These are phyloP conservation scores for Barbatosphaeria neglecta DNA, from an alignment of 495 filamentous ascomycete species.

Conservation along the genomic window DNA sequence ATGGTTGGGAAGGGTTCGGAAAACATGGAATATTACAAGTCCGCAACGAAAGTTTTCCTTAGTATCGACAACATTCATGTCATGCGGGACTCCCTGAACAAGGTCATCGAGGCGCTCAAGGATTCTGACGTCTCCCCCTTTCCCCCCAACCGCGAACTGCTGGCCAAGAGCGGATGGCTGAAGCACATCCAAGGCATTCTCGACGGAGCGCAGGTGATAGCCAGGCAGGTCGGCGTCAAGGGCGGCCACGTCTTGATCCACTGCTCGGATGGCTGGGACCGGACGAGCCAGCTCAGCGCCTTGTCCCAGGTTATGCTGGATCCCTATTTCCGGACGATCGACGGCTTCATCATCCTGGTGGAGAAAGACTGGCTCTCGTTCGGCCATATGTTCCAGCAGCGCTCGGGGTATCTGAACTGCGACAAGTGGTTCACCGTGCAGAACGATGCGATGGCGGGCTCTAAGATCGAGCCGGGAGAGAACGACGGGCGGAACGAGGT, in stretches of 20 bases:
- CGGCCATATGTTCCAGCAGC: slow-evolving; percentile 91
- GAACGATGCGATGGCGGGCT: slow-evolving; percentile 49
- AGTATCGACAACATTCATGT: slow-evolving; percentile 99
- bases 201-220: slow-evolving; percentile 74
- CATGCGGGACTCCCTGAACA: slow-evolving; percentile 85
- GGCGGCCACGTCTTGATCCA: slow-evolving; percentile 95
- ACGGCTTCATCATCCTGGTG: slow-evolving; percentile 88
- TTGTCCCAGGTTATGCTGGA: slow-evolving; percentile 88
- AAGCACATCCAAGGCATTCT: slow-evolving; percentile 80
- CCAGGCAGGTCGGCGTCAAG: slow-evolving; percentile 77
- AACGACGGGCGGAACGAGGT: slow-evolving; percentile 55
- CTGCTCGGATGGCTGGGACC: slow-evolving; percentile 97
- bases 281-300: slow-evolving; percentile 91
- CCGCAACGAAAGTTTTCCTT: slow-evolving; percentile 85
- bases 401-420: slow-evolving; percentile 72
- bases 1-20: slow-evolving; percentile 87
- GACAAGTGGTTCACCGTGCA: slow-evolving; percentile 94
- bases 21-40: slow-evolving; percentile 96
- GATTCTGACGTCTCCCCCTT: slow-evolving; percentile 81
- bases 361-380: slow-evolving; percentile 99
- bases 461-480: slow-evolving; percentile 41
- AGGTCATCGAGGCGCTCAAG: slow-evolving; percentile 81
- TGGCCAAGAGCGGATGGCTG: slow-evolving; percentile 80
- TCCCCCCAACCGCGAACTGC: slow-evolving; percentile 69
- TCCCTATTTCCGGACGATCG: slow-evolving; percentile 88